A percentile compares a stretch with the other conserved stretches of the same genome.
phyloP scores from a whole-genome alignment of 345 rosid species.

The Lenwebbia sp. region DNA sequence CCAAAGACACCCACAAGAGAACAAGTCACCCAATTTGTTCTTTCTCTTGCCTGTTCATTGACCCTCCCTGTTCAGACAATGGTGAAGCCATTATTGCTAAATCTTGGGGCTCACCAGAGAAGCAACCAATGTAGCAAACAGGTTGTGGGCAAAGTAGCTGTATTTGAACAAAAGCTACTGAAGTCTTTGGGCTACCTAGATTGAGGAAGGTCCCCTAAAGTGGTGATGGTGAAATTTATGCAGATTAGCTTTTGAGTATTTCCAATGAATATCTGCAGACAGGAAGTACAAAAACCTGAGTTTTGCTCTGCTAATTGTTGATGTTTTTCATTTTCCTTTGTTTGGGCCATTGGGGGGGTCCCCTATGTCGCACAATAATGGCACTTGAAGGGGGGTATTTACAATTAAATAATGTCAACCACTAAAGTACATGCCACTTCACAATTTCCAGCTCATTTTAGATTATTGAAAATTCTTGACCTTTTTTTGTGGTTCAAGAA shows the following conservation, averaged over 20 bases:
- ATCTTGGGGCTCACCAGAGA: background rate
- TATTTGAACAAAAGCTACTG: background rate
- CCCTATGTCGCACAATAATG: background rate
- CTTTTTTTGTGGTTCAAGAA: background rate
- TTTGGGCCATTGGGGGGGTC: background rate
- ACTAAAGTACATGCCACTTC: background rate
- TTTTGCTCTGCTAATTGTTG: background rate
- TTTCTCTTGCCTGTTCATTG: background rate
- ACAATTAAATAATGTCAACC: background rate
- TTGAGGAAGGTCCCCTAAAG: background rate
- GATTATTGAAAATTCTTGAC: background rate
- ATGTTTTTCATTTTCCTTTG: background rate
- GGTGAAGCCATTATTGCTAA: constrained; percentile 1
- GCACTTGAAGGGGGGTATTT: background rate
- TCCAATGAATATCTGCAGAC: background rate
- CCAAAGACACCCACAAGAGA: background rate
- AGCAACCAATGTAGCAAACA: background rate
- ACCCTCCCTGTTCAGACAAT: background rate
- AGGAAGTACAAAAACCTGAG: background rate
- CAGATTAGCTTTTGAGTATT: background rate
- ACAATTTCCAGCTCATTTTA: background rate
- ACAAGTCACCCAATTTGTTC: background rate
- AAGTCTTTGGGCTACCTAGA: background rate
- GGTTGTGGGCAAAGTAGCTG: background rate
- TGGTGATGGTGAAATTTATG: background rate